Percentiles rank a stretch among this genome's conserved stretches.
Evolutionary conservation across 2,329 filamentous ascomycete species (phyloP).

Genomic region (Talaromyces sp.): DNA sequence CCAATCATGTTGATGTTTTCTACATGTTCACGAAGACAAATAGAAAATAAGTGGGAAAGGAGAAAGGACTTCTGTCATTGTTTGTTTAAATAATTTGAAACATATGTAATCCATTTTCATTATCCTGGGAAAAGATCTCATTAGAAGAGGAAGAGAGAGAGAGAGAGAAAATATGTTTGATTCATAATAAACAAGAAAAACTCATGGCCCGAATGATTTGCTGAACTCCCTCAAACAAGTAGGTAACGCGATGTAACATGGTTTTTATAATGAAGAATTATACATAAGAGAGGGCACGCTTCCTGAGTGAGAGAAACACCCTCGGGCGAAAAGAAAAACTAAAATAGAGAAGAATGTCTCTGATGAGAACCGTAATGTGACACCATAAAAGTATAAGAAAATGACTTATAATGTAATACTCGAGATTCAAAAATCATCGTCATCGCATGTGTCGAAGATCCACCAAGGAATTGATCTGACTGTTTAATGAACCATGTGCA

Average conservation of each 20-base stretch:
- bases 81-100: neutral
- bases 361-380: neutral
- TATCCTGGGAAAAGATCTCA: neutral
- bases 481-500: conserved; percentile 29
- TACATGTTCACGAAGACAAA: too few relatives aligned
- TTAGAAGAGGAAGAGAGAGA: neutral
- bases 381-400: neutral
- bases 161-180: neutral
- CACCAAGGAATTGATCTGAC: neutral
- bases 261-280: conserved; percentile 3
- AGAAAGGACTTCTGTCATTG: too few relatives aligned
- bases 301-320: neutral
- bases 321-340: neutral
- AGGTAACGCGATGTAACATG: neutral
- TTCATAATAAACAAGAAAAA: conserved; percentile 1
- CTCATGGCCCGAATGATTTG: conserved; percentile 5
- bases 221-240: conserved; percentile 4
- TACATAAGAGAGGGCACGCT: conserved; percentile 1
- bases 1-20: conserved; percentile 5
- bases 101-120: neutral
- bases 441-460: neutral
- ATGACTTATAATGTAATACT: neutral
- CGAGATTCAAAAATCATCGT: conserved; percentile 1
- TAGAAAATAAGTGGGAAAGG: neutral
- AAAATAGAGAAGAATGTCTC: neutral